Conservation (phyloP, 306 rosid genomes). For the Prunus dulcis region DNA sequence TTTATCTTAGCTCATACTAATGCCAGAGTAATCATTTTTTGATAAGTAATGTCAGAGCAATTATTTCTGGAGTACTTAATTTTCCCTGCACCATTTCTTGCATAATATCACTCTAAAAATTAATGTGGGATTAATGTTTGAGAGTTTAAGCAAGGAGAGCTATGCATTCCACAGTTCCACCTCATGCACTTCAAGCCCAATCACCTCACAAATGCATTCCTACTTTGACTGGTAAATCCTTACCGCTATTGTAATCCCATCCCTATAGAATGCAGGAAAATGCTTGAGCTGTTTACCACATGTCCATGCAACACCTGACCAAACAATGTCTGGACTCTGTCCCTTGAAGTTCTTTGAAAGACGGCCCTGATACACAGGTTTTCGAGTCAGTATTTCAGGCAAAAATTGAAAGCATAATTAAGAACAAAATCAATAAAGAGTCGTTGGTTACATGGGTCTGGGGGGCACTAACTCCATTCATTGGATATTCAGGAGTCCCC, state of each 20-base stretch:
- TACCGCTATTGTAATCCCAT: conserved; percentile 85
- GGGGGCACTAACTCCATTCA: conserved; percentile 33
- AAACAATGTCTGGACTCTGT: conserved; percentile 67
- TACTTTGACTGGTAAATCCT: conserved; percentile 27
- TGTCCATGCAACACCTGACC: conserved; percentile 93
- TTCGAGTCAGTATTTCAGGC: conserved; percentile 4
- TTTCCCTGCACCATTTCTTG: neutral
- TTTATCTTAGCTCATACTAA: neutral
- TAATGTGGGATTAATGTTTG: neutral
- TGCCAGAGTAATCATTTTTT: neutral
- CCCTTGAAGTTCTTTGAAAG: conserved; percentile 52
- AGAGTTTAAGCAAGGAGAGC: neutral
- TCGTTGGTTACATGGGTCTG: conserved; percentile 38
- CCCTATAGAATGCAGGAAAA: conserved; percentile 75
- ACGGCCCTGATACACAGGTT: conserved; percentile 45
- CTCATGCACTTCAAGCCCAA: neutral
- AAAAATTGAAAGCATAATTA: conserved; percentile 18
- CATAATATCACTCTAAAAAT: neutral
- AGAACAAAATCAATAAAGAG: conserved; percentile 1
- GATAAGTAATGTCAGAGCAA: neutral
- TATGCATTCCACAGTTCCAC: neutral
- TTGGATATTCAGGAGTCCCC: conserved; percentile 36
- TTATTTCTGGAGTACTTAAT: neutral
- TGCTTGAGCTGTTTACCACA: conserved; percentile 97
- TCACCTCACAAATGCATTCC: neutral